Evolutionary conservation across 164 flowering plant species (phyloP).

Genomic region (Macadamia tetraphylla): DNA sequence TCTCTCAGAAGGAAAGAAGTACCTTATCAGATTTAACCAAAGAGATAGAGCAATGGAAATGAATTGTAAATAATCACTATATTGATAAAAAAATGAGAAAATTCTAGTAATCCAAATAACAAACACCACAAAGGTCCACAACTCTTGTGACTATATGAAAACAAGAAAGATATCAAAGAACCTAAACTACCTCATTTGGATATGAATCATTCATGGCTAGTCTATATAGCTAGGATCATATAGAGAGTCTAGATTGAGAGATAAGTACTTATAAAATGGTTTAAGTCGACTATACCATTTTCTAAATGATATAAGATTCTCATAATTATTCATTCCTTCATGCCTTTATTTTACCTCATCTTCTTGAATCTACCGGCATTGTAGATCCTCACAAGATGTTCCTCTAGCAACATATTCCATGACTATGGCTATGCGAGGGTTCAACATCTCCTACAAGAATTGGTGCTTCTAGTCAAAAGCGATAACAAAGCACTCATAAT

Average conservation of each 20-base stretch:
- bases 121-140: too few relatives aligned
- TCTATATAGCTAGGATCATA: too few relatives aligned
- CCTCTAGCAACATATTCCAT: constrained; percentile 94
- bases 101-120: too few relatives aligned
- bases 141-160: too few relatives aligned
- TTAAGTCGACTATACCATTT: neutral
- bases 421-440: constrained; percentile 78
- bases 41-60: neutral
- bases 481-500: too few relatives aligned
- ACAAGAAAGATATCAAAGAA: too few relatives aligned
- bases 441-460: constrained; percentile 51
- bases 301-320: neutral
- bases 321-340: too few relatives aligned
- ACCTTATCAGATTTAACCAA: constrained; percentile 53
- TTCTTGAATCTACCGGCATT: constrained; percentile 82
- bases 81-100: neutral
- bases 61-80: neutral
- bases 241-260: neutral
- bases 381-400: constrained; percentile 73
- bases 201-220: too few relatives aligned
- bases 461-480: neutral
- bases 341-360: constrained; percentile 54
- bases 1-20: constrained; percentile 89
- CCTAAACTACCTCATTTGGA: too few relatives aligned
- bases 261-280: too few relatives aligned